phyloP scores from a whole-genome alignment of 805 yeast species.

The Metschnikowia continentalis region DNA sequence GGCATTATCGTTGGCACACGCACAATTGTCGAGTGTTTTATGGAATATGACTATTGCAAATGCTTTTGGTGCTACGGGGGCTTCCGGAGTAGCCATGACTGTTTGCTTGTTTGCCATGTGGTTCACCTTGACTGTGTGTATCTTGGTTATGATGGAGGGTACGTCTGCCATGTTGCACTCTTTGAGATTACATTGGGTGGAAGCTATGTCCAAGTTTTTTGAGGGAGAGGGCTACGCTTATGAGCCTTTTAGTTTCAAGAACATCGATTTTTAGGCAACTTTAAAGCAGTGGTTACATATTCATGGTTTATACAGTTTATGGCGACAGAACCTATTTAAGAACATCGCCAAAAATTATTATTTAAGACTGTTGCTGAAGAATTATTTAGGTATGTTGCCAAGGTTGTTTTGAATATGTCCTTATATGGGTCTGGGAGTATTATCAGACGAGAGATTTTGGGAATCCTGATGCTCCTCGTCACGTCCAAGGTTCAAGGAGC shows the following conservation, averaged over 20 bases:
- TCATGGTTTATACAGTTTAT: neutral
- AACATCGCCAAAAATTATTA: neutral
- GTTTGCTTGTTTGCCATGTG: constrained; percentile 67
- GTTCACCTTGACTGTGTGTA: constrained; percentile 66
- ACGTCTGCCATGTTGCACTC: constrained; percentile 83
- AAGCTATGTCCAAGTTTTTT: constrained; percentile 75
- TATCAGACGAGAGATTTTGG: neutral
- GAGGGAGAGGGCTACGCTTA: constrained; percentile 72
- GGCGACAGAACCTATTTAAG: neutral
- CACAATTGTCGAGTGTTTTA: constrained; percentile 68
- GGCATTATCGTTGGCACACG: constrained; percentile 78
- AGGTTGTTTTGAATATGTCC: neutral
- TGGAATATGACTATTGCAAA: constrained; percentile 73
- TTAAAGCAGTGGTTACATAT: neutral
- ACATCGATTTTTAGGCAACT: constrained; percentile 11
- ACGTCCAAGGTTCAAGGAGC: neutral
- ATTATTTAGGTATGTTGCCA: neutral
- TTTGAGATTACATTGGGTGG: constrained; percentile 77
- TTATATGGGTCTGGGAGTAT: neutral
- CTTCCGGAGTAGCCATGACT: constrained; percentile 52
- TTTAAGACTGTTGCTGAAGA: neutral
- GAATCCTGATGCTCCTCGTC: neutral
- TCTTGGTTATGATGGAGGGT: constrained; percentile 76
- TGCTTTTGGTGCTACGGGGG: constrained; percentile 55
- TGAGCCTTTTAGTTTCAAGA: constrained; percentile 54